Evolutionary conservation across 2,329 filamentous ascomycete genomes (phyloP), one percentile per base, ranked within the genome.

Genomic region (Trichothecium roseum): DNA sequence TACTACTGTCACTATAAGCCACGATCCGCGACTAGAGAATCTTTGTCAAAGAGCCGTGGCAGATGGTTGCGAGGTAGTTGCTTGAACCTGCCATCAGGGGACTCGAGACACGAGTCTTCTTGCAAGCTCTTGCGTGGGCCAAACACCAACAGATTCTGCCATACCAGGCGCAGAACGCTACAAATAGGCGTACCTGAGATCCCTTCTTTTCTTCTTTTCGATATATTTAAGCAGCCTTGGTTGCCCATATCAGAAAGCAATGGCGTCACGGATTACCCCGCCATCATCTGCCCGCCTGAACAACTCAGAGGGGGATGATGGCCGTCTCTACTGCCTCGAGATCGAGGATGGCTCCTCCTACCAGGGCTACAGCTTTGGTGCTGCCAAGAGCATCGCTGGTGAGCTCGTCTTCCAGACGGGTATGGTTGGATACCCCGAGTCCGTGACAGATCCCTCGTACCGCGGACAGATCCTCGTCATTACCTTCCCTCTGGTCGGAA

Each of bases 361-460:
- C 70, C 84, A 93, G 58, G 91, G 91, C 49, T 87, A 85, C 69
- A 94, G 87, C 73, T 98, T 98, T 58, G 91, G 91, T 62, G 88
- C 89, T 44, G 73, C 85, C 54, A 94, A 88, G 74, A 94, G 85
- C 66, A 78, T 93, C 53, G 84, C 89, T 46, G 91, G 91, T 60
- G 91, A 98, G 71, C 72, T 98, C 58, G 91, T 98, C 64, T 98
- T 98, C 69, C 89, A 96, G 73, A 98, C 91, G 39, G 91, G 91
- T 62, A 94, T 96, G 88, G 91, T 96, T 50, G 91, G 91, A 54
- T 98, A 98, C 59, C 88, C 91, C 29, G 91, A 98, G 69, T 93
- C 82, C 32, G 72, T 91, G 50, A 89, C 84, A 41, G 84, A 91
- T 55, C 84, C 84, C 46, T 89, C 84, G 34, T 89, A 91, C 63